Conservation (phyloP, 495 filamentous ascomycete genomes). For the Talaromyces proteolyticus region DNA sequence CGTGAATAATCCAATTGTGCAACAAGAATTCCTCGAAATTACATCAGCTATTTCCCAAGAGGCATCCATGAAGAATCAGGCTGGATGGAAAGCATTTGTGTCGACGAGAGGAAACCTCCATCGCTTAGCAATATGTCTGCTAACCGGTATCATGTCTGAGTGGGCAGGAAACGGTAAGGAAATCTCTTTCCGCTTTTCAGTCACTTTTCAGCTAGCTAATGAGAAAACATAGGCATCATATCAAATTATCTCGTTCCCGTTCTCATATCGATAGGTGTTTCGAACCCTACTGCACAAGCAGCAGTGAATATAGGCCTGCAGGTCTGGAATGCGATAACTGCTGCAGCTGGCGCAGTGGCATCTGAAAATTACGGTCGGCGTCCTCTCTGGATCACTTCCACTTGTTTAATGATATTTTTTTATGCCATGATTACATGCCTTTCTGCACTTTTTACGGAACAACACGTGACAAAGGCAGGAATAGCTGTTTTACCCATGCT, state of each 20-base stretch:
- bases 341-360: slow-evolving; percentile 42
- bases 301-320: slow-evolving; percentile 18
- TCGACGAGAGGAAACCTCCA: slow-evolving; percentile 62
- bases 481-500: slow-evolving; percentile 53
- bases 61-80: slow-evolving; percentile 7
- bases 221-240: slow-evolving; percentile 34
- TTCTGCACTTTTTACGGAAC: slow-evolving; percentile 45
- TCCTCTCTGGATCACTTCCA: slow-evolving; percentile 49
- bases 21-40: slow-evolving; percentile 28
- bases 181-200: not conserved
- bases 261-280: slow-evolving; percentile 50
- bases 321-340: slow-evolving; percentile 18
- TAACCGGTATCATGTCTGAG: slow-evolving; percentile 52
- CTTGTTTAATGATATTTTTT: slow-evolving; percentile 48
- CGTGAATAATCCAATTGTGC: slow-evolving; percentile 18
- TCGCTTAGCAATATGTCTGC: slow-evolving; percentile 49
- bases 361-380: slow-evolving; percentile 55
- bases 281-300: slow-evolving; percentile 37
- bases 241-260: slow-evolving; percentile 53
- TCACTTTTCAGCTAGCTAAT: not conserved
- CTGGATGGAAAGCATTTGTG: slow-evolving; percentile 43
- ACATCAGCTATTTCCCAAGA: slow-evolving; percentile 43
- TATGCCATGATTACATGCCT: slow-evolving; percentile 50
- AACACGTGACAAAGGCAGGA: slow-evolving; percentile 37
- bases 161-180: slow-evolving; percentile 57